Evolutionary conservation across 371 early-diverging fungal species (phyloP).

Genomic region (Apophysomyces trapeziformis): DNA sequence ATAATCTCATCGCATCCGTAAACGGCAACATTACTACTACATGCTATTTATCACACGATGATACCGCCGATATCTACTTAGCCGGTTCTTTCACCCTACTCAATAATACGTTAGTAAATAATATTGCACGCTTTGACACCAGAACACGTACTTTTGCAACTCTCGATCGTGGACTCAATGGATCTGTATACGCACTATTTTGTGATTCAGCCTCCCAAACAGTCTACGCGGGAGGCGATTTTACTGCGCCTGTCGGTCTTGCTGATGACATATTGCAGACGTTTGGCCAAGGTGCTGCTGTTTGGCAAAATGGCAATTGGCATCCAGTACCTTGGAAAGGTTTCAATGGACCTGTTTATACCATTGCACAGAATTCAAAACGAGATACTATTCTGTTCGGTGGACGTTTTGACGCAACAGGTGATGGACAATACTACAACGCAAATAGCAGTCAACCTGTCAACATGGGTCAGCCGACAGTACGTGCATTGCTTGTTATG

Average conservation of each 20-base stretch:
- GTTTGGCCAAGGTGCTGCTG: slow-evolving; percentile 52
- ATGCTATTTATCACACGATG: neutral
- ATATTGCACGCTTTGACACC: slow-evolving; percentile 60
- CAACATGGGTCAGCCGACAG: slow-evolving; percentile 35
- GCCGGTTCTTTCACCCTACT: slow-evolving; percentile 51
- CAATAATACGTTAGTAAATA: slow-evolving; percentile 32
- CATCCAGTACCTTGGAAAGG: slow-evolving; percentile 57
- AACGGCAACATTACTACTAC: slow-evolving; percentile 17
- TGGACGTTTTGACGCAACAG: slow-evolving; percentile 49
- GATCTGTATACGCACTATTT: slow-evolving; percentile 62
- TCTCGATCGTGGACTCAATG: slow-evolving; percentile 70
- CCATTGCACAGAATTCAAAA: slow-evolving; percentile 31
- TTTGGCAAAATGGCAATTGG: slow-evolving; percentile 57
- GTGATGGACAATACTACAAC: slow-evolving; percentile 43
- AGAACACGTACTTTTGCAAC: slow-evolving; percentile 38
- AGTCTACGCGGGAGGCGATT: slow-evolving; percentile 63
- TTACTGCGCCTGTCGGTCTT: slow-evolving; percentile 34
- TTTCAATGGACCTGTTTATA: slow-evolving; percentile 53
- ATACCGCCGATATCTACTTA: slow-evolving; percentile 33
- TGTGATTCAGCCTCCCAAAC: slow-evolving; percentile 54
- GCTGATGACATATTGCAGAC: slow-evolving; percentile 21
- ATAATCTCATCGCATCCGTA: slow-evolving; percentile 5
- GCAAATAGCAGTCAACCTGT: slow-evolving; percentile 38
- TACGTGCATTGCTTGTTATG: slow-evolving; percentile 19
- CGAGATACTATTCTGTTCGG: slow-evolving; percentile 42